These are phyloP conservation scores for Globisporangium radiosum DNA, from an alignment of 352 stramenopile genomes.

Conservation along the genomic window DNA sequence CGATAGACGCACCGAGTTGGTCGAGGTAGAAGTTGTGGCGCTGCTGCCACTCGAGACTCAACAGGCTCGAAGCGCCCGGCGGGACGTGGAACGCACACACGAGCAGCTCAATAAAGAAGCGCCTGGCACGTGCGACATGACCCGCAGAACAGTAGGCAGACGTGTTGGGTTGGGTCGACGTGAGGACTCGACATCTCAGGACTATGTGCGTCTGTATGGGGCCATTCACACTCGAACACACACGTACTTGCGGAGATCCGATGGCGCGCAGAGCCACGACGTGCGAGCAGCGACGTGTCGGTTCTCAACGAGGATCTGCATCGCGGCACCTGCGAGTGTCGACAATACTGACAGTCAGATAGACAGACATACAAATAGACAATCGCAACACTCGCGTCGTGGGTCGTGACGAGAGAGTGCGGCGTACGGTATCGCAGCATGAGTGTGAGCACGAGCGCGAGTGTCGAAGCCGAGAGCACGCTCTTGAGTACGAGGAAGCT, in stretches of 20 bases:
- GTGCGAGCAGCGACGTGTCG: constrained; percentile 24
- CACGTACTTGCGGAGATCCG: constrained; percentile 26
- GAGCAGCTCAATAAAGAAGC: constrained; percentile 33
- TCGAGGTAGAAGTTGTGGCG: constrained; percentile 31
- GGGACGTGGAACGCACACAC: constrained; percentile 40
- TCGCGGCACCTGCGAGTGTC: constrained; percentile 18
- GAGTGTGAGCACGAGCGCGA: constrained; percentile 27
- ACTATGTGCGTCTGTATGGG: neutral
- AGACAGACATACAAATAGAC: too few species aligned
- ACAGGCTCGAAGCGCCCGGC: constrained; percentile 18
- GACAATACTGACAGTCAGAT: neutral
- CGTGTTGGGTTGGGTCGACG: too few species aligned
- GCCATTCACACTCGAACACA: too few species aligned
- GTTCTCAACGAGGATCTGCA: constrained; percentile 35
- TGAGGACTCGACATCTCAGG: too few species aligned
- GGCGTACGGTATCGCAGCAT: constrained; percentile 37
- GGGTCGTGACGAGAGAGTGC: neutral
- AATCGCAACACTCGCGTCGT: too few species aligned
- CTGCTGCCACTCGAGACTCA: constrained; percentile 22
- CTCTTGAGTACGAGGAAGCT: constrained; percentile 34
- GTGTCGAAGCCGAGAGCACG: constrained; percentile 25
- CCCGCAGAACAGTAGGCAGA: too few species aligned
- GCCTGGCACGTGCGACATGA: constrained; percentile 11
- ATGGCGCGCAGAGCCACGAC: constrained; percentile 31
- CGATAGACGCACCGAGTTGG: constrained; percentile 33